Evolutionary conservation across 2,329 filamentous ascomycete genomes (phyloP).

Genomic region (Bipolaris gigantea): DNA sequence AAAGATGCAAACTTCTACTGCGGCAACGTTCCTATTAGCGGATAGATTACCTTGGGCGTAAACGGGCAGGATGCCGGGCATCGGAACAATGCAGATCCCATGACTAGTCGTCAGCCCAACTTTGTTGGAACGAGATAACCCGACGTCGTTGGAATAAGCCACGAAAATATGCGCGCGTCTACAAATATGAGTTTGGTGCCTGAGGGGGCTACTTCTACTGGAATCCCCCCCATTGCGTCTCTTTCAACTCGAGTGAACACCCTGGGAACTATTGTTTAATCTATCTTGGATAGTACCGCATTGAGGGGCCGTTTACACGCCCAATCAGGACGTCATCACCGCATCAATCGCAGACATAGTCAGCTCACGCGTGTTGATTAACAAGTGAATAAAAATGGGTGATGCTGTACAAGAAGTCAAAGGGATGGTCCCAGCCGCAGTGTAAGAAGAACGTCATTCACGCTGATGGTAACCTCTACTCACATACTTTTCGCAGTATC

Average conservation of each 20-base stretch:
- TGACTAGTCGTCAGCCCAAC: conserved; percentile 11
- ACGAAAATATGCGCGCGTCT: conserved; percentile 3
- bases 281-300: neutral
- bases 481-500: conserved; percentile 13
- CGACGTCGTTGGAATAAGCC: conserved; percentile 22
- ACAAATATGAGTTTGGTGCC: neutral
- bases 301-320: neutral
- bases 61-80: conserved; percentile 21
- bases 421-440: conserved; percentile 2
- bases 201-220: no score
- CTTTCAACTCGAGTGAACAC: neutral
- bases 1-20: neutral
- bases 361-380: neutral
- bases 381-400: conserved; percentile 8
- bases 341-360: neutral
- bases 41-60: conserved; percentile 3
- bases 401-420: neutral
- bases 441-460: conserved; percentile 7
- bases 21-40: conserved; percentile 3
- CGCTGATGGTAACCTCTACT: neutral
- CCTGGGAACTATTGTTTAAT: neutral
- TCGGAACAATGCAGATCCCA: conserved; percentile 34
- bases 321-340: neutral
- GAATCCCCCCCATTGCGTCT: neutral
- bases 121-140: conserved; percentile 22